These are phyloP conservation scores for Adansonia gregorii DNA, from an alignment of 441 rosid species.

Conservation along the genomic window DNA sequence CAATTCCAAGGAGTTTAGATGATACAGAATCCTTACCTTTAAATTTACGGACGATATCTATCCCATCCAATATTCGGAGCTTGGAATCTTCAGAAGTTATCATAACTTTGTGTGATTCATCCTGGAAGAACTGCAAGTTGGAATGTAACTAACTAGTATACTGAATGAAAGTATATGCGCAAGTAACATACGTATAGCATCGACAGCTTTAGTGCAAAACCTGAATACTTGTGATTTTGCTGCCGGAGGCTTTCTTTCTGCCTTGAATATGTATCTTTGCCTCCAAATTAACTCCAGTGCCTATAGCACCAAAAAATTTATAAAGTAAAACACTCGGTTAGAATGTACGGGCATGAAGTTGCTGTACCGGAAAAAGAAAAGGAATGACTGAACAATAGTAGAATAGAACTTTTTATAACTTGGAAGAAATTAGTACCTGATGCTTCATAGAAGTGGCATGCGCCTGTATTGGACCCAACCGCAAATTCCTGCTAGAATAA, in stretches of 20 bases:
- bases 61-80: constrained; percentile 57
- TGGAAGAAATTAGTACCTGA: constrained; percentile 41
- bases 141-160: constrained; percentile 28
- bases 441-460: constrained; percentile 66
- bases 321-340: background rate
- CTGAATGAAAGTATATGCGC: constrained; percentile 7
- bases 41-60: constrained; percentile 59
- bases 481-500: constrained; percentile 60
- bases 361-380: background rate
- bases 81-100: constrained; percentile 81
- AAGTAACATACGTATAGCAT: background rate
- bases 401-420: background rate
- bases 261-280: constrained; percentile 51
- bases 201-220: constrained; percentile 36
- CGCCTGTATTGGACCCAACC: constrained; percentile 68
- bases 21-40: constrained; percentile 48
- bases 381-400: background rate
- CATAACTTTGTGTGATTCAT: constrained; percentile 56
- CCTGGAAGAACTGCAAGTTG: constrained; percentile 60
- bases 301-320: constrained; percentile 32
- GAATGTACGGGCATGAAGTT: background rate
- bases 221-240: constrained; percentile 77
- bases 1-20: background rate
- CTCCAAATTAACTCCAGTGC: constrained; percentile 49
- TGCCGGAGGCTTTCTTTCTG: constrained; percentile 52